Evolutionary conservation across 202 grass and related monocot genomes (phyloP).

Genomic region (Sporobolus alterniflorus): DNA sequence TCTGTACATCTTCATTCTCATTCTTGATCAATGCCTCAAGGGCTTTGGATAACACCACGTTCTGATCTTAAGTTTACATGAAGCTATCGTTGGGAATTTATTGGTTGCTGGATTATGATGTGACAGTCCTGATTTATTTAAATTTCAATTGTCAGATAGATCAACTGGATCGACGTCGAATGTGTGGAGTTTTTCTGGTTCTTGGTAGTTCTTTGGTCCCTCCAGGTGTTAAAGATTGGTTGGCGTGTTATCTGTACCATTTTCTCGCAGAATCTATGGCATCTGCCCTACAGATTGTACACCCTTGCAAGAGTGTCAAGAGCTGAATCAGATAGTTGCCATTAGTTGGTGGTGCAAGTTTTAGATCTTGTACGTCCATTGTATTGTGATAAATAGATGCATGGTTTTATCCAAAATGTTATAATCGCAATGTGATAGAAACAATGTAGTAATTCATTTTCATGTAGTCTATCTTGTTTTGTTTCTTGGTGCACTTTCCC

Average conservation of each 20-base stretch:
- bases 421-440: slow-evolving; percentile 9
- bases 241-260: neutral
- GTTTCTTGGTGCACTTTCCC: slow-evolving; percentile 7
- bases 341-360: slow-evolving; percentile 28
- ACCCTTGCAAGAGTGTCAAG: slow-evolving; percentile 24
- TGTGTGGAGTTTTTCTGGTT: slow-evolving; percentile 42
- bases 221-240: slow-evolving; percentile 28
- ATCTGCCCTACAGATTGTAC: neutral
- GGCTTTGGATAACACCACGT: slow-evolving; percentile 10
- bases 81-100: slow-evolving; percentile 11
- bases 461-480: slow-evolving; percentile 13
- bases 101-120: slow-evolving; percentile 31
- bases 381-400: slow-evolving; percentile 29
- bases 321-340: neutral
- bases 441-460: neutral
- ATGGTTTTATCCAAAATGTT: slow-evolving; percentile 35
- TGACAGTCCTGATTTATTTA: slow-evolving; percentile 44
- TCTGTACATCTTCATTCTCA: neutral
- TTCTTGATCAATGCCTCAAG: slow-evolving; percentile 3
- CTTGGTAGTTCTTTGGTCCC: slow-evolving; percentile 25
- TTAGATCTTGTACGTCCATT: slow-evolving; percentile 39
- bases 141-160: slow-evolving; percentile 51
- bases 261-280: slow-evolving; percentile 12
- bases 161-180: slow-evolving; percentile 17
- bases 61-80: slow-evolving; percentile 37